Conservation (phyloP, 352 stramenopile species). For the Phytopythium cucurbitacearum region DNA sequence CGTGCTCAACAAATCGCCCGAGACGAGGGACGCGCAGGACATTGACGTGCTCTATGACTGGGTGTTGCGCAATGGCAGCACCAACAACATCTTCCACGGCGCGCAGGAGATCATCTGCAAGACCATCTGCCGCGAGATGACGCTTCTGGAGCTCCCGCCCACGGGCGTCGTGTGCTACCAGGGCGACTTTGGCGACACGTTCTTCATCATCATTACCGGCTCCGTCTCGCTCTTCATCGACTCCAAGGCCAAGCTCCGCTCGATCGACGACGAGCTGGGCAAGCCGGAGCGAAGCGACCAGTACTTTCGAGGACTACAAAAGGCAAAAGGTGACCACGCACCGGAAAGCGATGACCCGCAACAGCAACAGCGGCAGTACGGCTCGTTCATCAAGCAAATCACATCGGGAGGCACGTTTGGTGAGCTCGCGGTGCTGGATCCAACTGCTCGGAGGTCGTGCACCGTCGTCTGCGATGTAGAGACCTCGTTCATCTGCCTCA, state of each 20-base stretch:
- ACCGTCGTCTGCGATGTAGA: conserved; percentile 66
- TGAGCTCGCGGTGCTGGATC: conserved; percentile 79
- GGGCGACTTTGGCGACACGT: conserved; percentile 79
- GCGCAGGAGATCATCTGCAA: conserved; percentile 87
- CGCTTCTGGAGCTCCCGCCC: conserved; percentile 54
- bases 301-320: conserved; percentile 3
- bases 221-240: conserved; percentile 78
- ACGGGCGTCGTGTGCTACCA: conserved; percentile 75
- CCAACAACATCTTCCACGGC: conserved; percentile 76
- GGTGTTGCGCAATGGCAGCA: conserved; percentile 77
- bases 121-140: conserved; percentile 87
- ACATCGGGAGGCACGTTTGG: conserved; percentile 69
- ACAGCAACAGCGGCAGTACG: conserved; percentile 30
- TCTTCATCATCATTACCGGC: conserved; percentile 74
- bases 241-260: conserved; percentile 36
- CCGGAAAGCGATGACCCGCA: conserved; percentile 17
- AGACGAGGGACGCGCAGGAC: conserved; percentile 42
- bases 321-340: not conserved
- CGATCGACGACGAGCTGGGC: conserved; percentile 15
- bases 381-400: conserved; percentile 78
- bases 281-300: not conserved
- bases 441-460: conserved; percentile 61
- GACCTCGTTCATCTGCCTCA: conserved; percentile 85
- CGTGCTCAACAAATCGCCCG: conserved; percentile 40
- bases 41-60: conserved; percentile 78